Evolutionary conservation across 768 basidiomycete genomes (phyloP).

Genomic region (Pleurotus djamor): DNA sequence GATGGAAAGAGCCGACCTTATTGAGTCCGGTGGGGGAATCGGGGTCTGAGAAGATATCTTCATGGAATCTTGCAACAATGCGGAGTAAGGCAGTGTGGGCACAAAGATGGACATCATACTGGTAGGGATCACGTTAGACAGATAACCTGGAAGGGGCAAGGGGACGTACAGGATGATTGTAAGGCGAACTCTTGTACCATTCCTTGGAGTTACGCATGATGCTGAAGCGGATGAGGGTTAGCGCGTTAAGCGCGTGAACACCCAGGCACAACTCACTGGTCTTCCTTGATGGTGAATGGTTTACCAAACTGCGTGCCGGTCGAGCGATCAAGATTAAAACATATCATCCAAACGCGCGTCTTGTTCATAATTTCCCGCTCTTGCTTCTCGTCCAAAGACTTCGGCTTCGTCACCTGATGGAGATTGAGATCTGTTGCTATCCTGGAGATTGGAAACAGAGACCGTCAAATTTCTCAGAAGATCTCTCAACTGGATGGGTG

Average conservation of each 20-base stretch:
- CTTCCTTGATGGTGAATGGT: constrained; percentile 85
- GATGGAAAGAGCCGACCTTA: constrained; percentile 38
- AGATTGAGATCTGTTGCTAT: constrained; percentile 90
- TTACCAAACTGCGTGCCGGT: constrained; percentile 89
- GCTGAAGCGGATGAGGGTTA: constrained; percentile 22
- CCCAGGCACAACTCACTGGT: constrained; percentile 49
- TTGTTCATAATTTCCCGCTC: constrained; percentile 85
- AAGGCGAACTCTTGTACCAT: constrained; percentile 73
- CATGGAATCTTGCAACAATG: constrained; percentile 73
- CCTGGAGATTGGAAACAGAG: constrained; percentile 25
- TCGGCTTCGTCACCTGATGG: constrained; percentile 60
- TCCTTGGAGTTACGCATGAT: constrained; percentile 69
- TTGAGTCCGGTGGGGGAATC: constrained; percentile 67
- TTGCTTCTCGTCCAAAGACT: constrained; percentile 70
- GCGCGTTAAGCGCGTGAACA: not conserved
- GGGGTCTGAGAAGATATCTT: constrained; percentile 73
- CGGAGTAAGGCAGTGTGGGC: constrained; percentile 68
- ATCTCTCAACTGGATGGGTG: not conserved
- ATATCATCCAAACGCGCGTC: constrained; percentile 87
- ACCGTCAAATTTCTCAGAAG: not conserved
- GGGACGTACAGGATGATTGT: constrained; percentile 50
- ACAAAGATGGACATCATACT: constrained; percentile 79
- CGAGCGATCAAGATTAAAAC: constrained; percentile 86
- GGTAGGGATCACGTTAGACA: constrained; percentile 4
- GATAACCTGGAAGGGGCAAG: not conserved